These are phyloP conservation scores for Oleoguttula mirabilis DNA, from an alignment of 495 filamentous ascomycete species.

Conservation along the genomic window DNA sequence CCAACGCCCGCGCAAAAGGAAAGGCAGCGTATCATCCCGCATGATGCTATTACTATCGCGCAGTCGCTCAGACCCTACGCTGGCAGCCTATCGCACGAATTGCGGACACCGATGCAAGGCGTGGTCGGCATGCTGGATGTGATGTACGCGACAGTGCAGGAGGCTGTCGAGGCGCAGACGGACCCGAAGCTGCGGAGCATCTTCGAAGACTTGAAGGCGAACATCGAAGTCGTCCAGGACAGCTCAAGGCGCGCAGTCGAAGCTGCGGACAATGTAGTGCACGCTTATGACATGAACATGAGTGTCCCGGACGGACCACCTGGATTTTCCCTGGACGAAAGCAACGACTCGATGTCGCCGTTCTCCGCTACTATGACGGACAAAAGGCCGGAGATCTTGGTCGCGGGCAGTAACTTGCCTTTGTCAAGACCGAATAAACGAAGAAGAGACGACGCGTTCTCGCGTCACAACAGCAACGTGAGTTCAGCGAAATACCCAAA, in stretches of 20 bases:
- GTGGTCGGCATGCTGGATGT: slow-evolving; percentile 79
- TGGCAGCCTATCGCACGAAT: slow-evolving; percentile 64
- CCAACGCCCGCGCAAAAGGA: slow-evolving; percentile 17
- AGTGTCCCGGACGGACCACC: slow-evolving; percentile 50
- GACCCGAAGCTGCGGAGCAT: slow-evolving; percentile 41
- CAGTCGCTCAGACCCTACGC: slow-evolving; percentile 70
- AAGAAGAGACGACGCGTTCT: slow-evolving; percentile 18
- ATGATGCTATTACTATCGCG: slow-evolving; percentile 40
- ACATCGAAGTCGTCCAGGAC: slow-evolving; percentile 72
- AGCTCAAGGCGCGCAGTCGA: slow-evolving; percentile 68
- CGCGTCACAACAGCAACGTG: slow-evolving; percentile 13
- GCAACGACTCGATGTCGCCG: slow-evolving; percentile 4
- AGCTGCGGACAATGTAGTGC: slow-evolving; percentile 73
- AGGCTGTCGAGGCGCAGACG: slow-evolving; percentile 48
- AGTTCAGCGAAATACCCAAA: slow-evolving; percentile 2
- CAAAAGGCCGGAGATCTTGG: slow-evolving; percentile 25
- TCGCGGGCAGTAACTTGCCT: slow-evolving; percentile 24
- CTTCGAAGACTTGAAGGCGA: slow-evolving; percentile 54
- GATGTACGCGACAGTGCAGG: slow-evolving; percentile 67
- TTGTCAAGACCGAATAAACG: slow-evolving; percentile 24
- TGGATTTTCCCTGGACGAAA: slow-evolving; percentile 19
- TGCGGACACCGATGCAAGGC: slow-evolving; percentile 76
- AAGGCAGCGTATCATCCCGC: slow-evolving; percentile 35
- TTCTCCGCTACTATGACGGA: slow-evolving; percentile 13
- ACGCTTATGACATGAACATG: slow-evolving; percentile 82